Conservation (phyloP, 495 filamentous ascomycete species). For the Halenospora varia region DNA sequence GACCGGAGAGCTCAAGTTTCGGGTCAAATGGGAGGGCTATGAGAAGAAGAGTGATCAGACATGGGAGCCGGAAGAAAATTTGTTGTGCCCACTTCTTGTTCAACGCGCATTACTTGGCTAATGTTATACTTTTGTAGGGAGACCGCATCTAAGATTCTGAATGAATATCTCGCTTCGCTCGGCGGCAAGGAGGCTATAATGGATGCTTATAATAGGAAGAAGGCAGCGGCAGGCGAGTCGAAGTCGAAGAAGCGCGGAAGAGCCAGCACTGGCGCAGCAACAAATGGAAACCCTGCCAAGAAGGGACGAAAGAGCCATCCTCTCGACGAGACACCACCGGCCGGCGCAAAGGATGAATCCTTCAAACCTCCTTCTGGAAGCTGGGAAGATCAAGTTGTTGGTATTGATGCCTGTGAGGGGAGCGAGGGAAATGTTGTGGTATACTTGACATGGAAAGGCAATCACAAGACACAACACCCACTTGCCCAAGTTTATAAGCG, state of each 20-base stretch:
- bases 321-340: conserved; percentile 28
- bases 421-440: conserved; percentile 44
- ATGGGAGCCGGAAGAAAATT: conserved; percentile 58
- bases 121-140: conserved; percentile 21
- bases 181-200: conserved; percentile 53
- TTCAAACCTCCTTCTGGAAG: conserved; percentile 53
- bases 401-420: conserved; percentile 54
- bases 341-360: conserved; percentile 26
- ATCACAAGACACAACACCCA: conserved; percentile 55
- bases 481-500: conserved; percentile 50
- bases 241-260: conserved; percentile 27
- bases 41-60: conserved; percentile 54
- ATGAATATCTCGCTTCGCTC: conserved; percentile 39
- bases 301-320: conserved; percentile 44
- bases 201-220: conserved; percentile 31
- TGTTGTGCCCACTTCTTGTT: conserved; percentile 35
- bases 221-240: conserved; percentile 21
- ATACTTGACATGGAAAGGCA: conserved; percentile 52
- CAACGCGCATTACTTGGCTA: background rate
- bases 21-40: conserved; percentile 61
- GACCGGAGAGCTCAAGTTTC: conserved; percentile 40
- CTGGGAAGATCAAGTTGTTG: conserved; percentile 54
- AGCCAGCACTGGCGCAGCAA: conserved; percentile 17
- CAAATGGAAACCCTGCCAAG: conserved; percentile 30
- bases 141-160: conserved; percentile 38